phyloP scores from a whole-genome alignment of 169 alveolate genomes.

The Cryptosporidium meleagridis region DNA sequence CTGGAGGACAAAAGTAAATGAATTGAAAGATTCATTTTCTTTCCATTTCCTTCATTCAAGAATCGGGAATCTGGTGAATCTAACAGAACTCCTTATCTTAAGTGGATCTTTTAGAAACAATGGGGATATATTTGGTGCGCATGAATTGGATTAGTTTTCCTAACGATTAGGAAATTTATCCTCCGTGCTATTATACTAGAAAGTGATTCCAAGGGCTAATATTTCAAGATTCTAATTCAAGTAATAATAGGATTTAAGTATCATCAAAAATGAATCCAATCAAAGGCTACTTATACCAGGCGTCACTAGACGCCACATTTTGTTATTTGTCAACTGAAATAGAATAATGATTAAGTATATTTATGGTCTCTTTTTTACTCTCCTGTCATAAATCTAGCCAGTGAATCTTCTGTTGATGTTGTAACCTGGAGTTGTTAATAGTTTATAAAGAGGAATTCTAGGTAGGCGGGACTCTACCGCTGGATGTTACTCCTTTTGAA shows the following conservation, averaged over 20 bases:
- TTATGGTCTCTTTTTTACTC: not conserved
- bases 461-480: not conserved
- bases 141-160: not conserved
- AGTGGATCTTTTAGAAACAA: not conserved
- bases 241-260: conserved; percentile 26
- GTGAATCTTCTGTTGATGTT: conserved; percentile 36
- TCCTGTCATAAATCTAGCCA: conserved; percentile 67
- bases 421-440: not conserved
- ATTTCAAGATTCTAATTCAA: conserved; percentile 1
- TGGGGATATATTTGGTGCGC: not conserved
- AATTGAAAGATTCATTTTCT: not conserved
- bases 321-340: not conserved
- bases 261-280: conserved; percentile 10
- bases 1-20: conserved; percentile 84
- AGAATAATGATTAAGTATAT: not conserved
- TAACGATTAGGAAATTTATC: not conserved
- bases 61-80: not conserved
- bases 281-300: conserved; percentile 52
- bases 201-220: conserved; percentile 46
- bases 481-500: not conserved
- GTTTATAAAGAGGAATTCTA: not conserved
- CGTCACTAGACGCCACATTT: conserved; percentile 77
- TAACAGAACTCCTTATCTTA: not conserved
- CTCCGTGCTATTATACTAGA: conserved; percentile 43
- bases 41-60: not conserved